phyloP scores from a whole-genome alignment of 2,329 filamentous ascomycete genomes.

The Zasmidium citrigriseum region DNA sequence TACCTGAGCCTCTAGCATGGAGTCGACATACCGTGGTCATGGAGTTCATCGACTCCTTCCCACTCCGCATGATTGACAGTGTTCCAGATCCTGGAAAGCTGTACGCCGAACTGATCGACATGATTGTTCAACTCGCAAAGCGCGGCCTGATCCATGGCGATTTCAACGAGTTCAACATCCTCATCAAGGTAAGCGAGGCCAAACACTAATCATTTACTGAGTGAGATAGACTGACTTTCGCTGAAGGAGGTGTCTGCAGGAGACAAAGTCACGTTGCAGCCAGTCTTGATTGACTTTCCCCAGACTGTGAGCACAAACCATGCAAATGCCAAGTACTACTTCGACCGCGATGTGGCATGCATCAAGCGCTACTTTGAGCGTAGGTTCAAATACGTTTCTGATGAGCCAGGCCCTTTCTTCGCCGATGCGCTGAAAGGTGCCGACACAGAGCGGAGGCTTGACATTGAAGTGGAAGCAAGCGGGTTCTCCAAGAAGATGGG shows the following conservation, averaged over 20 bases:
- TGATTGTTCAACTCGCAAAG: conserved; percentile 80
- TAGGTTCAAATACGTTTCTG: conserved; percentile 82
- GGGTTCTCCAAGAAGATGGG: conserved; percentile 97
- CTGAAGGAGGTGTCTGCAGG: conserved; percentile 50
- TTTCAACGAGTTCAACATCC: conserved; percentile 98
- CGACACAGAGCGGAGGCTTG: conserved; percentile 69
- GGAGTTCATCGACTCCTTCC: conserved; percentile 89
- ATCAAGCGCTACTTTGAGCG: conserved; percentile 92
- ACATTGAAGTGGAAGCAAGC: conserved; percentile 86
- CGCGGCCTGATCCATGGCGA: conserved; percentile 95
- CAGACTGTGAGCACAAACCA: conserved; percentile 98
- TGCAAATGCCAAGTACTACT: conserved; percentile 92
- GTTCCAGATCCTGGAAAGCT: conserved; percentile 82
- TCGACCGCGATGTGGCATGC: conserved; percentile 92
- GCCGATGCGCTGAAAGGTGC: conserved; percentile 76
- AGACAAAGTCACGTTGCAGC: conserved; percentile 60
- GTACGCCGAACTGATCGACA: conserved; percentile 85
- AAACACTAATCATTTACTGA: no score
- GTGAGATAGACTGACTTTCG: no score
- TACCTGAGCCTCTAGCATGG: conserved; percentile 84
- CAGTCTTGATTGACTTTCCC: conserved; percentile 94
- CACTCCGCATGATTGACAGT: conserved; percentile 80
- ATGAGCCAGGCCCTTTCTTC: conserved; percentile 82
- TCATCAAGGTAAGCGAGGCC: conserved; percentile 69
- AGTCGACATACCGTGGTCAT: conserved; percentile 96